Evolutionary conservation across 2,329 filamentous ascomycete species (phyloP), one percentile per base, ranked within the genome.

Genomic region (Dactylella cylindrospora): DNA sequence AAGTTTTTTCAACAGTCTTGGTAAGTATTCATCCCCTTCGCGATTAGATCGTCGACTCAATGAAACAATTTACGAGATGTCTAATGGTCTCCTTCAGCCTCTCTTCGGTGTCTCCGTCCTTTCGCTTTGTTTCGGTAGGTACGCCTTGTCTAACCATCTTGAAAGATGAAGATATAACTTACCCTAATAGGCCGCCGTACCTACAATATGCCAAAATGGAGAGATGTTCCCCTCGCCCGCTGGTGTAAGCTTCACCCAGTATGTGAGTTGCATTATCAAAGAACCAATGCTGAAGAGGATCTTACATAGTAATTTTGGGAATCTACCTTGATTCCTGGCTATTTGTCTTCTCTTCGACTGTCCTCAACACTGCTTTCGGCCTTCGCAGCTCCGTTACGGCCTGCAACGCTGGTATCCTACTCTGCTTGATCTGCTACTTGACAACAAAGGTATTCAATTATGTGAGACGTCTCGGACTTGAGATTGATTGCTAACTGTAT

Each of bases 401-500:
- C 3, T 85, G 82, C 68, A 77, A 80, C 36, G 76, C 77, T 4
- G 80, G 80, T 5, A 81, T 84, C 32, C 65, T 84, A 4, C 72
- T 84, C 0, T 85, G 82, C 68, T 73, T 85, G 1, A 72, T 77
- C 4, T 84, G 78, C 65, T 85, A 85, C 67, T 75, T 84, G 45
- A 80, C 79, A 1, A 83, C 81, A 2, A 85, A 85, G 73, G 78
- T 84, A 46, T n/a, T n/a, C n/a, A n/a, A n/a, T n/a, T n/a, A n/a
- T n/a, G n/a, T n/a, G n/a, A n/a, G n/a, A n/a, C n/a, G n/a, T n/a
- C n/a, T n/a, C n/a, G n/a, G n/a, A n/a, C n/a, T n/a, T n/a, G n/a
- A n/a, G n/a, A n/a, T n/a, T n/a, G n/a, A n/a, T n/a, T n/a, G n/a
- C n/a, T n/a, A n/a, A n/a, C n/a, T n/a, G n/a, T n/a, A n/a, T n/a